Evolutionary conservation across 139 green algal genomes (phyloP), one percentile per base, ranked within the genome.

Genomic region (Chlorella vulgaris): DNA sequence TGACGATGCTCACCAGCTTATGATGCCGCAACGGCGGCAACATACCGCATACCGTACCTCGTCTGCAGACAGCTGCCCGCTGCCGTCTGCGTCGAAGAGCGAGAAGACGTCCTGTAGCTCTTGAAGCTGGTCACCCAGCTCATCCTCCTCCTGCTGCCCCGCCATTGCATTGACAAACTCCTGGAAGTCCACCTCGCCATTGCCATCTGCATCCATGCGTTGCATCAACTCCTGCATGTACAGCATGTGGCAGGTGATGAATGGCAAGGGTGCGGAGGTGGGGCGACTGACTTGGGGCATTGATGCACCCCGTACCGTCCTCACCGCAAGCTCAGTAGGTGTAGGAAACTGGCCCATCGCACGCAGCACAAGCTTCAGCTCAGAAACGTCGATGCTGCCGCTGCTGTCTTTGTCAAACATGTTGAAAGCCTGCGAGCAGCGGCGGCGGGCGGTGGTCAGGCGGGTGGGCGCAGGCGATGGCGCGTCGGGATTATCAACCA

Each of bases 81-180:
- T 68, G 29, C 58, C 53, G 35, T 79, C 73, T 7, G 51, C 36
- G n/a, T 79, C 73, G 29, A 79, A 79, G 8, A 79, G 36, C 7
- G 53, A 42, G 29, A 79, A 79, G 47, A 79, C 73, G 8, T 79
- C 73, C 73, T 79, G 73, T 24, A 79, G 31, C 35, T 79, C 73
- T 2, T 39, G 73, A 35, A 79, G 73, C 73, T 79, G 73, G 26
- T 35, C 51, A 28, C 40, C 73, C 0, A 53, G 50, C 73, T 79
- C 73, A 24, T 79, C 73, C 5, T 79, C 73, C 8, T 50, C 35
- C n/a, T 24, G 35, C 24, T 67, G 51, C 35, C 51, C 51, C 50
- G 61, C 19, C 73, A 79, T 67, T 10, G 73, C 73, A 1, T 53
- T 53, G 10, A 24, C 53, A 55, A 79, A 79, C 73, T 79, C 73